Evolutionary conservation across 495 filamentous ascomycete species (phyloP).

Genomic region (Lasiosphaeria miniovina): DNA sequence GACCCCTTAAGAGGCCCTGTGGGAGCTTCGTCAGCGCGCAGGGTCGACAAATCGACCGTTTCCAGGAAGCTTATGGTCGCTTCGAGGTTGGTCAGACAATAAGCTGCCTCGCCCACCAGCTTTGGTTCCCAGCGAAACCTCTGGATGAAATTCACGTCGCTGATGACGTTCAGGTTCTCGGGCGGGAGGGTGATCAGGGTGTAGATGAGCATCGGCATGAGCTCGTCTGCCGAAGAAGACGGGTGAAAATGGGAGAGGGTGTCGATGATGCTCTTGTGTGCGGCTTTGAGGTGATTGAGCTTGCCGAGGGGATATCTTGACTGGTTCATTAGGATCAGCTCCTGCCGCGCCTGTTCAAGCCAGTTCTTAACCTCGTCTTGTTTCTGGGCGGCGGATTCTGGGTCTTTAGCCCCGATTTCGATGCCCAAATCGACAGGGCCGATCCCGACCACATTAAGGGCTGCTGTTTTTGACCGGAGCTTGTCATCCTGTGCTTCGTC

Average conservation of each 20-base stretch:
- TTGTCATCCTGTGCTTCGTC: conserved; percentile 96
- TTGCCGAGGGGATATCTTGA: conserved; percentile 87
- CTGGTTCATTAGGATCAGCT: conserved; percentile 78
- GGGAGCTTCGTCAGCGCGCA: conserved; percentile 75
- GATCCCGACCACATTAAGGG: conserved; percentile 85
- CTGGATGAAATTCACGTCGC: conserved; percentile 91
- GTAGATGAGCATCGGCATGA: conserved; percentile 94
- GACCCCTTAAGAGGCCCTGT: conserved; percentile 59
- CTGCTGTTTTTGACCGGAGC: conserved; percentile 89
- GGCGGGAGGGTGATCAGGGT: conserved; percentile 87
- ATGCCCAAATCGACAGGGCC: conserved; percentile 82
- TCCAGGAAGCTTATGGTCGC: conserved; percentile 95
- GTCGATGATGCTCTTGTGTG: conserved; percentile 94
- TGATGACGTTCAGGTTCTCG: conserved; percentile 83
- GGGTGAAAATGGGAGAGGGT: conserved; percentile 72
- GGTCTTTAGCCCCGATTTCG: conserved; percentile 55
- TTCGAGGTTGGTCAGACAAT: conserved; percentile 94
- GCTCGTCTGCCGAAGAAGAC: conserved; percentile 93
- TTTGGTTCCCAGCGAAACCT: conserved; percentile 83
- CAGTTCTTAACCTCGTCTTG: conserved; percentile 69
- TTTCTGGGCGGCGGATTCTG: conserved; percentile 54
- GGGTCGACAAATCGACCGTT: conserved; percentile 88
- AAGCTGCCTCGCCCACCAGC: conserved; percentile 89
- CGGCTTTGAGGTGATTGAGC: conserved; percentile 79
- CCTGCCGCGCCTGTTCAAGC: conserved; percentile 70